A percentile compares a stretch with the other conserved stretches of the same genome.
These are phyloP conservation scores for Globisporangium spinosum DNA, from an alignment of 352 stramenopile genomes.

Conservation along the genomic window DNA sequence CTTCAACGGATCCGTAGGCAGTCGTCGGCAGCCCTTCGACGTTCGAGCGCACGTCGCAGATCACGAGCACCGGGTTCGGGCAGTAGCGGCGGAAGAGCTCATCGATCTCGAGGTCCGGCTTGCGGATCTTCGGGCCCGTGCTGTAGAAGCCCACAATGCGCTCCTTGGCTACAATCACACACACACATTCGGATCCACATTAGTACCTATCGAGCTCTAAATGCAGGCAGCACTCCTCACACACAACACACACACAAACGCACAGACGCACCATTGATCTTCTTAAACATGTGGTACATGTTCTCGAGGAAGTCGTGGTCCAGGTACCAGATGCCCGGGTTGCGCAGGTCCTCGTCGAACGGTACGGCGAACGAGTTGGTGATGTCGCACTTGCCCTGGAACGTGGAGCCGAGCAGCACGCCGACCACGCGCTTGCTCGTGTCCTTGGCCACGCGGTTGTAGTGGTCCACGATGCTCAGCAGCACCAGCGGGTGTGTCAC, in stretches of 20 bases:
- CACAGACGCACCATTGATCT: constrained; percentile 77
- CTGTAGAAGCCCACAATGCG: constrained; percentile 99
- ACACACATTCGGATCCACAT: background rate
- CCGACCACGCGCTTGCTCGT: constrained; percentile 98
- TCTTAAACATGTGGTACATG: constrained; percentile 96
- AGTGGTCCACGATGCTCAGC: constrained; percentile 98
- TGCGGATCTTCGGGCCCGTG: constrained; percentile 95
- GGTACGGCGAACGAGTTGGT: constrained; percentile 95
- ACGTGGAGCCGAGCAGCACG: constrained; percentile 95
- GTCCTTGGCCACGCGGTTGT: constrained; percentile 97
- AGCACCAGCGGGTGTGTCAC: constrained; percentile 99
- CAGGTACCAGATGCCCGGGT: constrained; percentile 98
- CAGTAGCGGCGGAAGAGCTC: constrained; percentile 94
- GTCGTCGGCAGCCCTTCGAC: constrained; percentile 96
- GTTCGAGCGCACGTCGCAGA: constrained; percentile 97
- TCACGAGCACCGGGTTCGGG: constrained; percentile 95
- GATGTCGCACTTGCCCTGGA: constrained; percentile 93
- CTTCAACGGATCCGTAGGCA: constrained; percentile 96
- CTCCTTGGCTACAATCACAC: constrained; percentile 87
- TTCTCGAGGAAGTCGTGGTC: constrained; percentile 99
- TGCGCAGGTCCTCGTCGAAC: constrained; percentile 98
- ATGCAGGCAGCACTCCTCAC: background rate
- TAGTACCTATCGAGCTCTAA: background rate
- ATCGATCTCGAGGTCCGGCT: constrained; percentile 94
- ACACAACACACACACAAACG: background rate